These are phyloP conservation scores for Hemisphaericaspora subhashii DNA, from an alignment of 1,139 yeast genomes.

Conservation along the genomic window DNA sequence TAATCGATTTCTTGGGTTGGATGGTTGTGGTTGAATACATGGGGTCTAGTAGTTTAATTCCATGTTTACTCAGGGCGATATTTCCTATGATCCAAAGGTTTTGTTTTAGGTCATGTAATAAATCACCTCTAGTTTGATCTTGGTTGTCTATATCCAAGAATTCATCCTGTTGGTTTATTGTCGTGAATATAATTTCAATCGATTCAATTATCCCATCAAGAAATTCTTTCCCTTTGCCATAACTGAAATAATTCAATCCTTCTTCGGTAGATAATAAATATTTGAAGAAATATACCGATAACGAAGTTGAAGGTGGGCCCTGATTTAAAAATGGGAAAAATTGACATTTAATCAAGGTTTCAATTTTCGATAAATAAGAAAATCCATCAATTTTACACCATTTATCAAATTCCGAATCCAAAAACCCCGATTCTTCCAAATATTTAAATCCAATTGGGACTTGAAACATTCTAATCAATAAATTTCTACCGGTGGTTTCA, in stretches of 20 bases:
- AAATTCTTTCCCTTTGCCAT: constrained; percentile 24
- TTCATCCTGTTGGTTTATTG: constrained; percentile 18
- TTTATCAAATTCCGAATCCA: constrained; percentile 31
- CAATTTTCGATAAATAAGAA: constrained; percentile 26
- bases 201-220: constrained; percentile 27
- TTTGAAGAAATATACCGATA: constrained; percentile 78
- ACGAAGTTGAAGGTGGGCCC: constrained; percentile 9
- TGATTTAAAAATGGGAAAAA: constrained; percentile 28
- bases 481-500: constrained; percentile 23
- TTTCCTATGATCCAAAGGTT: constrained; percentile 88
- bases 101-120: constrained; percentile 49
- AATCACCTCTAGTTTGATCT: constrained; percentile 7
- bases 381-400: constrained; percentile 27
- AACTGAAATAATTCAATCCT: constrained; percentile 53
- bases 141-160: constrained; percentile 16
- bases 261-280: constrained; percentile 79
- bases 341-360: constrained; percentile 20
- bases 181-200: constrained; percentile 20
- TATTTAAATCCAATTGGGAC: constrained; percentile 38
- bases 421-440: constrained; percentile 33
- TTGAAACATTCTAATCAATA: constrained; percentile 31
- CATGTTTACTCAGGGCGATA: constrained; percentile 68
- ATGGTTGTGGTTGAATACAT: constrained; percentile 37
- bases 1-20: constrained; percentile 51
- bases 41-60: constrained; percentile 67